Percentiles rank a stretch among this genome's conserved stretches.
Conservation (phyloP, 345 rosid genomes). For the Balakata baccata region DNA sequence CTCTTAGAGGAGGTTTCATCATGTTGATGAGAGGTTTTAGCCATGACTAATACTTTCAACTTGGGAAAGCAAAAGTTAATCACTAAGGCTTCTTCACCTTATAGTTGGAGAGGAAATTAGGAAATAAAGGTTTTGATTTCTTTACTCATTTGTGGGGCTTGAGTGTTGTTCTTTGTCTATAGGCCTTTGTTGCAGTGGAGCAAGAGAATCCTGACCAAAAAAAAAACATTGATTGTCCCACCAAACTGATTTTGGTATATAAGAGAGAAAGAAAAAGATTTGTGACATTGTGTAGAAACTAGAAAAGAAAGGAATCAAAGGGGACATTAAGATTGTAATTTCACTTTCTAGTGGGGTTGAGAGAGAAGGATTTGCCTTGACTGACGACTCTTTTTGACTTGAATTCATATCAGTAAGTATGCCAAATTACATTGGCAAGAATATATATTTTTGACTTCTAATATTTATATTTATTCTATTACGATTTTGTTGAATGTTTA, state of each 20-base stretch:
- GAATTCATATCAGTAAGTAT: slow-evolving; percentile 32
- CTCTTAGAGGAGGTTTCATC: slow-evolving; percentile 46
- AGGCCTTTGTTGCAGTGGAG: neutral
- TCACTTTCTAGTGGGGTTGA: slow-evolving; percentile 75
- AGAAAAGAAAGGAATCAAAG: slow-evolving; percentile 15
- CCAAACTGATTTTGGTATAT: slow-evolving; percentile 15
- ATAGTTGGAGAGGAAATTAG: slow-evolving; percentile 6
- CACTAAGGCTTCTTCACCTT: slow-evolving; percentile 9
- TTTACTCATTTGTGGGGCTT: slow-evolving; percentile 16
- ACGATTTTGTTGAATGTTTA: no score
- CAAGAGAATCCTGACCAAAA: slow-evolving; percentile 29
- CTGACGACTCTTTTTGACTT: slow-evolving; percentile 57
- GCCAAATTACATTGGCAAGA: slow-evolving; percentile 9
- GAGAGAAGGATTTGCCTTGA: slow-evolving; percentile 43
- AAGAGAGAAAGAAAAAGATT: neutral
- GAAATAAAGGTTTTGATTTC: neutral
- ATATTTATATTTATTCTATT: no score
- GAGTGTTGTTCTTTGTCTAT: slow-evolving; percentile 7
- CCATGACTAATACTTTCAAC: slow-evolving; percentile 12
- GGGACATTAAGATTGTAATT: slow-evolving; percentile 17
- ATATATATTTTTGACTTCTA: neutral
- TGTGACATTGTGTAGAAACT: neutral
- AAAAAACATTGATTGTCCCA: slow-evolving; percentile 26
- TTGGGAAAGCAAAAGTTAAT: slow-evolving; percentile 10
- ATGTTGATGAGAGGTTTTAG: slow-evolving; percentile 31